Base-by-base conservation (phyloP, 257 asterid genomes). In the Solanum bulbocastanum region DNA sequence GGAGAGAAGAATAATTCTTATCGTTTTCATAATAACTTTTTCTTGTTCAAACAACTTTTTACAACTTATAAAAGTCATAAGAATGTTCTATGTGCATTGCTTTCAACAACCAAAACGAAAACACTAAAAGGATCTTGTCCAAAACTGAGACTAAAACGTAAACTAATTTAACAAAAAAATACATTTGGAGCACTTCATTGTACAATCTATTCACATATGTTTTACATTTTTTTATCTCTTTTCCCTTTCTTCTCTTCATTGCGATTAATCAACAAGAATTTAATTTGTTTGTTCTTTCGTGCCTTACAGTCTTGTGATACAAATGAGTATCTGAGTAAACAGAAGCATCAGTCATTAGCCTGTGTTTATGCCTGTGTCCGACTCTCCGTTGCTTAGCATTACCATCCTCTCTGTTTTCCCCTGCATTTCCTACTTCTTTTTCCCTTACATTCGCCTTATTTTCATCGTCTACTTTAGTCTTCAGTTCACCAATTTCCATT, bases 311-410 rank as follows among this genome's bases (percentile, higher is more conserved):
- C 14, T 74, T 74, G 42, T 36, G 89, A 71, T 91, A 87, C 44
- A 93, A 68, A 49, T 93, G 92, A 52, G 92, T 92, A 86, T 94
- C 96, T 0, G 96, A 94, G 75, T 92, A 73, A 44, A 91, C 90
- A 20, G 90, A 93, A 6, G 91, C 92, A 66, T 92, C 69, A 82
- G 44, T 87, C 91, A 87, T 93, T 15, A 86, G 84, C 32, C 89
- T 87, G 88, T 92, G 93, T 84, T 88, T 93, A 39, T 90, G 92
- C 84, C 94, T 90, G 10, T 91, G 91, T 11, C 94, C 96, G 84
- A 91, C 89, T 88, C 78, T 88, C 65, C 78, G 62, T 44, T 52
- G 86, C 49, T 25, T 75, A 37, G 33, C 16, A 75, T 75, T 75
- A 10, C 83, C n/a, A 37, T 75, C 83, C 83, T 37, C 83, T 75